These are phyloP conservation scores for Angomonas ambiguus DNA, from an alignment of 208 protist genomes.

Conservation along the genomic window DNA sequence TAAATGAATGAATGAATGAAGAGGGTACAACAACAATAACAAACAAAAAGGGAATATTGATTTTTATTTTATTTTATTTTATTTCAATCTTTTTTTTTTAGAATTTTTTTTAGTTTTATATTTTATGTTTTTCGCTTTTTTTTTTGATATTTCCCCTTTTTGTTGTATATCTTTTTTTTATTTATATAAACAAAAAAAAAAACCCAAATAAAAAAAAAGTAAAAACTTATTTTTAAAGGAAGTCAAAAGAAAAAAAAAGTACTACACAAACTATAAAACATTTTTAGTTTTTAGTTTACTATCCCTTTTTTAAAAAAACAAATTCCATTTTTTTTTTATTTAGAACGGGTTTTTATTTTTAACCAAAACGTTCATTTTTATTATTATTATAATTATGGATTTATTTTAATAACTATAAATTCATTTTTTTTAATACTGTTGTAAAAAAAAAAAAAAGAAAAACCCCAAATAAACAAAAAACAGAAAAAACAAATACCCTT, in stretches of 20 bases:
- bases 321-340: too few species aligned
- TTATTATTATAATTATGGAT: conserved; percentile 3
- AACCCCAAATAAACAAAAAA: too few species aligned
- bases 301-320: too few species aligned
- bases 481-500: too few species aligned
- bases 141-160: too few species aligned
- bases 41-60: not conserved
- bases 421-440: not conserved
- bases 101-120: conserved; percentile 11
- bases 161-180: not conserved
- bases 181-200: not conserved
- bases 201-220: not conserved
- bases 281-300: too few species aligned
- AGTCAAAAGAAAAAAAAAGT: not conserved
- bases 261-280: too few species aligned
- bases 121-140: conserved; percentile 4
- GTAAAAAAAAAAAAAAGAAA: not conserved
- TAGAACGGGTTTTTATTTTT: not conserved
- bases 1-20: not conserved
- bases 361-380: not conserved
- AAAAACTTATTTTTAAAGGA: not conserved
- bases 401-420: conserved; percentile 4
- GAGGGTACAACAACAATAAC: conserved; percentile 4
- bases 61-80: not conserved
- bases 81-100: not conserved